Conservation (phyloP, 352 stramenopile genomes). For the Phytopythium sindhum region DNA sequence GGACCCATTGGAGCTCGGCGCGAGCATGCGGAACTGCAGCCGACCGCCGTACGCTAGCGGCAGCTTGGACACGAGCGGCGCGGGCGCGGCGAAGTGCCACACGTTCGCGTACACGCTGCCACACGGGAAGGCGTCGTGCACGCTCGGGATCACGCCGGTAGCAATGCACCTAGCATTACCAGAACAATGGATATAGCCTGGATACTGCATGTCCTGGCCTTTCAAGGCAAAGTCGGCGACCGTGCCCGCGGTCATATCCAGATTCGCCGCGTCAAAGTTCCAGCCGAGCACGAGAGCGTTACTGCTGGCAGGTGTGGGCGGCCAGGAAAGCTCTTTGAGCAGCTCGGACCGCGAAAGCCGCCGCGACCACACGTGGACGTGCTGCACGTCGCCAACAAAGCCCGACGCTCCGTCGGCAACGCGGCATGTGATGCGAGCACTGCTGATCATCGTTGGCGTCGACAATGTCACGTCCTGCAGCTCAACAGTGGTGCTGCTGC, state of each 20-base stretch:
- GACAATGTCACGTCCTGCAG: not conserved
- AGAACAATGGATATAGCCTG: constrained; percentile 32
- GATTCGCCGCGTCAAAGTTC: constrained; percentile 47
- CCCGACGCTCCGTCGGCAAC: constrained; percentile 17
- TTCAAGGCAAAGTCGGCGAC: constrained; percentile 55
- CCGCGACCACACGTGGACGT: constrained; percentile 60
- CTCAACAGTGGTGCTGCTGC: not conserved
- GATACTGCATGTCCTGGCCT: constrained; percentile 40
- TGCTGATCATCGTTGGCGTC: not conserved
- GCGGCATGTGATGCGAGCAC: constrained; percentile 21
- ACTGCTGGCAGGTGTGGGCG: constrained; percentile 37
- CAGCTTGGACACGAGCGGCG: constrained; percentile 26
- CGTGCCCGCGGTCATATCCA: constrained; percentile 16
- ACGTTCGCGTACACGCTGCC: constrained; percentile 63
- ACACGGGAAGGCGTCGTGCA: constrained; percentile 51
- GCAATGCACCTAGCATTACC: constrained; percentile 24
- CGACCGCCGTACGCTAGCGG: constrained; percentile 50
- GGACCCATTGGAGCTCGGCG: constrained; percentile 63
- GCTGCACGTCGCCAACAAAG: constrained; percentile 47
- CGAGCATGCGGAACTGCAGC: constrained; percentile 67
- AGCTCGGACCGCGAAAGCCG: constrained; percentile 42
- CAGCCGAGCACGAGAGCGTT: constrained; percentile 62
- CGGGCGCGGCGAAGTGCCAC: constrained; percentile 59
- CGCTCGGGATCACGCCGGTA: constrained; percentile 30
- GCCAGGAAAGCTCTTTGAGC: constrained; percentile 52